Percentiles rank a stretch among this genome's conserved stretches.
phyloP scores from a whole-genome alignment of 1,284 basidiomycete genomes.

The Boletus sp. region DNA sequence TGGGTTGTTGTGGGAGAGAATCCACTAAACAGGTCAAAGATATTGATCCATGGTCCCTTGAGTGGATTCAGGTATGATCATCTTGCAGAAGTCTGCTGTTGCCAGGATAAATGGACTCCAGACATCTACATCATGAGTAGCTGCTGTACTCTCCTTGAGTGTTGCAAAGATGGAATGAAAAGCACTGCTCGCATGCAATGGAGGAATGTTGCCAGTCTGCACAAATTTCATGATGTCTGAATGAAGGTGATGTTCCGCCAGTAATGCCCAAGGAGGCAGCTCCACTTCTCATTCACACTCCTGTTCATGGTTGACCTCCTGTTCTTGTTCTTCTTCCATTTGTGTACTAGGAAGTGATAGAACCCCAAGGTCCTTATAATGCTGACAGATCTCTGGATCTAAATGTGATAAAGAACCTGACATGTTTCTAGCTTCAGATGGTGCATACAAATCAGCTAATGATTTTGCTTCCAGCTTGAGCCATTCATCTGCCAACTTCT shows the following conservation, averaged over 20 bases:
- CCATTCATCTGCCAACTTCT: constrained; percentile 37
- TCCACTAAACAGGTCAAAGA: constrained; percentile 43
- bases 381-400: constrained; percentile 2
- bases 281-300: background rate
- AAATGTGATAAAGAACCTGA: constrained; percentile 6
- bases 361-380: background rate
- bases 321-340: constrained; percentile 1
- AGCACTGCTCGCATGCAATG: background rate
- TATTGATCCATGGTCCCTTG: constrained; percentile 25
- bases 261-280: background rate
- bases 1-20: constrained; percentile 26
- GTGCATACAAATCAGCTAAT: constrained; percentile 38
- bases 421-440: background rate
- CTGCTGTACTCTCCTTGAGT: background rate
- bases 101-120: constrained; percentile 21
- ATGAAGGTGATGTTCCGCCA: background rate
- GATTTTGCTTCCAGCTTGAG: constrained; percentile 35
- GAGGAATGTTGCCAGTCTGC: constrained; percentile 11
- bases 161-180: constrained; percentile 6
- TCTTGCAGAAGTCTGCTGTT: constrained; percentile 24
- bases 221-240: constrained; percentile 21
- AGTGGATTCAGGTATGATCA: background rate
- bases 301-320: background rate
- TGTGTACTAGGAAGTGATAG: background rate
- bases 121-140: background rate